Base-by-base conservation (phyloP, 805 yeast species). In the Priceomyces castillae region DNA sequence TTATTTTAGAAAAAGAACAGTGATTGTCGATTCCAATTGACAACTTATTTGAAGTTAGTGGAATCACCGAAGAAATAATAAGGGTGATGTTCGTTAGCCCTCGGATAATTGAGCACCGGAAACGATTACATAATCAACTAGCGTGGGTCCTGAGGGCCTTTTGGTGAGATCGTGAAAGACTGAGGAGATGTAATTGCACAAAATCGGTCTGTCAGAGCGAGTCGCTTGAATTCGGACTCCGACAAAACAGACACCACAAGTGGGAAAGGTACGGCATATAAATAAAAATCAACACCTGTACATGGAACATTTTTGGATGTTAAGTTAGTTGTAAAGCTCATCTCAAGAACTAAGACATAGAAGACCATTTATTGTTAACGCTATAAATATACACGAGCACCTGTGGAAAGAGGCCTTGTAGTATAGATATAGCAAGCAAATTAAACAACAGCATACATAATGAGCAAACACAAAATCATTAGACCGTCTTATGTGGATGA, bases 401-500 rank as follows among this genome's bases (percentile, higher is more conserved):
- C 9, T 7, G n/a, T n/a, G 25, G 25, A 22, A 22, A 22, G 25
- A 22, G 25, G 25, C 9, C 9, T 22, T 9, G 9, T 6, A 22
- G 9, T 22, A 6, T 22, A 6, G n/a, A 22, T 22, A 22, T 9
- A 22, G 9, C 9, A 22, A 22, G 6, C 25, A 7, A 22, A 9
- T 6, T 22, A 9, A 7, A 9, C 25, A 22, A 22, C 9, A 22
- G 9, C 9, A 22, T 33, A 9, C n/a, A 34, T 14, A 6, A 40
- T 42, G 47, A 39, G 37, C 31, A 40, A 36, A 19, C 40, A 16
- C 16, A 42, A 34, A 35, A 33, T 42, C 7, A 26, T 56, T 10
- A 51, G 54, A 39, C 59, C 61, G 6, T 46, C 52, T 2, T 56
- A 44, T 28, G 30, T 48, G n/a, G 56, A 56, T 16, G 57, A 56